Evolutionary conservation across 208 protist species (phyloP).

Genomic region (Trypanosoma brucei): DNA sequence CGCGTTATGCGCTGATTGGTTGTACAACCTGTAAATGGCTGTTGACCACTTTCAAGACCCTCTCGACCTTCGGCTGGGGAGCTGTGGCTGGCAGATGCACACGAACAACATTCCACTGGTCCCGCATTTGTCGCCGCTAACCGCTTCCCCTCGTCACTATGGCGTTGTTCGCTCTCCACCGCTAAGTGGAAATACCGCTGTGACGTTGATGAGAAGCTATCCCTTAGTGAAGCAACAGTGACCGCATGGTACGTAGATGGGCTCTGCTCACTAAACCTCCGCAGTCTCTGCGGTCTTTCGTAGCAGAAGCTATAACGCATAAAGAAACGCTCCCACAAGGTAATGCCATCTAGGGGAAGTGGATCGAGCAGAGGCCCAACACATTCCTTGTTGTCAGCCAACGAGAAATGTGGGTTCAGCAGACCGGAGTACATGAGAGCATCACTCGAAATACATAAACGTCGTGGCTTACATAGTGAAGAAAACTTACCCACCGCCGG

Average conservation of each 20-base stretch:
- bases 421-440: constrained; percentile 40
- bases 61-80: neutral
- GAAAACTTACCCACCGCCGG: neutral
- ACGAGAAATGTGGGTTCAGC: constrained; percentile 48
- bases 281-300: constrained; percentile 24
- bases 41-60: neutral
- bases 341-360: constrained; percentile 23
- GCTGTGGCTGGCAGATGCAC: neutral
- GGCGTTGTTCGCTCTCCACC: neutral
- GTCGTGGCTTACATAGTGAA: constrained; percentile 11
- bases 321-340: constrained; percentile 36
- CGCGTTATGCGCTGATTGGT: neutral
- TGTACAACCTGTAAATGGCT: neutral
- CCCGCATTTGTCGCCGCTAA: neutral
- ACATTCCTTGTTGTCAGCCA: constrained; percentile 30
- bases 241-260: constrained; percentile 1
- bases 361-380: constrained; percentile 52
- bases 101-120: neutral
- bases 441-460: constrained; percentile 35
- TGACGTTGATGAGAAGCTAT: neutral
- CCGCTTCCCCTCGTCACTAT: neutral
- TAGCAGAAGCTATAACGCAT: constrained; percentile 41
- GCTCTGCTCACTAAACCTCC: constrained; percentile 15
- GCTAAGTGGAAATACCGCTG: neutral
- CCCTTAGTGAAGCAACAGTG: neutral